phyloP scores from a whole-genome alignment of 345 rosid genomes.

The Raphanus sativus region DNA sequence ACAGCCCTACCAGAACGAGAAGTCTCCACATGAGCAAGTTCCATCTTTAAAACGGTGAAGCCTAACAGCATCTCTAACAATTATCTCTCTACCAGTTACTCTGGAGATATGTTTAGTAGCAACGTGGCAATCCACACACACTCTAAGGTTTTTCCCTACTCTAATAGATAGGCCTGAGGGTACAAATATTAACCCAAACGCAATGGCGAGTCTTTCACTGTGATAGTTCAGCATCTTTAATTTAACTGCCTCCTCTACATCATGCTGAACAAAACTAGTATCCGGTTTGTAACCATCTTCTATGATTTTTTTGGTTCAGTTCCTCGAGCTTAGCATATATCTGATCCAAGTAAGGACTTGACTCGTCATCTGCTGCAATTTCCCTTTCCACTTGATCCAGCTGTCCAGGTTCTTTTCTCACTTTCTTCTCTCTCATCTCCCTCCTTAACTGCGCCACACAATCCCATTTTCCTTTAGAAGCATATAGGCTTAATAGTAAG shows the following conservation, averaged over 20 bases:
- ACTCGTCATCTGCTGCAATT: constrained; percentile 69
- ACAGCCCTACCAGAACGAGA: constrained; percentile 77
- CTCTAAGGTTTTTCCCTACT: constrained; percentile 79
- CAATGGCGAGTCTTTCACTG: constrained; percentile 92
- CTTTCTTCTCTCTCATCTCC: constrained; percentile 71
- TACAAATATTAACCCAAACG: constrained; percentile 75
- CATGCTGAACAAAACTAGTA: constrained; percentile 67
- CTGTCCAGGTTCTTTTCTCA: constrained; percentile 89
- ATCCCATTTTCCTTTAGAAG: constrained; percentile 70
- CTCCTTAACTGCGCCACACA: constrained; percentile 61
- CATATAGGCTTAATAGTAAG: constrained; percentile 73
- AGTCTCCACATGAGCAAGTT: constrained; percentile 89
- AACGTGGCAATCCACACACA: constrained; percentile 86
- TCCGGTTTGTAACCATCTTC: constrained; percentile 80
- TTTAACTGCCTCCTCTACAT: constrained; percentile 69
- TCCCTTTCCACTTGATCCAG: constrained; percentile 81
- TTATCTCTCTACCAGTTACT: constrained; percentile 79
- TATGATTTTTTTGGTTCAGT: constrained; percentile 56
- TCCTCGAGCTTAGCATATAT: constrained; percentile 69
- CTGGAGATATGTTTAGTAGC: constrained; percentile 89
- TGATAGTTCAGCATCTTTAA: constrained; percentile 83
- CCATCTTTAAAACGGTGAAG: constrained; percentile 90
- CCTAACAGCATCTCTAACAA: constrained; percentile 87
- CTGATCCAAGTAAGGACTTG: constrained; percentile 65
- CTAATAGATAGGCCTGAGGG: constrained; percentile 71